Evolutionary conservation across 2,329 filamentous ascomycete genomes (phyloP), one percentile per base, ranked within the genome.

Genomic region (Chaetomiaceae sp.): DNA sequence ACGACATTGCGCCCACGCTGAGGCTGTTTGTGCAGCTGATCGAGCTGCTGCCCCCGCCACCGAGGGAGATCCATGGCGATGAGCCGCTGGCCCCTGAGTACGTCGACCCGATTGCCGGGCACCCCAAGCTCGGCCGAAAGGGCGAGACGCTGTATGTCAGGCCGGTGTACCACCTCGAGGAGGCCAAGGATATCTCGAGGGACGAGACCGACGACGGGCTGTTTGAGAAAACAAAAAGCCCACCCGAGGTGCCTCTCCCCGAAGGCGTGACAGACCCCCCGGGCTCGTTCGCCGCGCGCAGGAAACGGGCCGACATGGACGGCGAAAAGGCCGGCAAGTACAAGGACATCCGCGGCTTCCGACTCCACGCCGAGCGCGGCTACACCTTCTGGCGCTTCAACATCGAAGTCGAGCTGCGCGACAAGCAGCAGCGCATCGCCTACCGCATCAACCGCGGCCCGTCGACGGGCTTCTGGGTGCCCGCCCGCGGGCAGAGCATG

Each of bases 331-430:
- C 84, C 5, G 87, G 85, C 44, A 88, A 89, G 68, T 91, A 88
- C 67, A 89, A 87, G 64, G 91, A 96, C 64, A 82, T 96, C 6
- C 79, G 84, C 55, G 94, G 89, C 1, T 84, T 89, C 63, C 84
- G 90, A 20, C 79, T 99, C 12, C 91, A 96, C 64, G 79, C 83
- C 1, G 94, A 96, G 67, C 81, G 87, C 55, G 92, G 92, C 38
- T 84, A 87, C 57, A 99, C 94, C 0, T 99, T 99, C 71, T 99
- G 94, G 94, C 83, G 91, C 38, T 99, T 97, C 78, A 96, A 91
- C 66, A 80, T 99, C 45, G 92, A 97, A 69, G 81, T 99, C 47
- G 92, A 99, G 70, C 81, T 99, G 15, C 79, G 81, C 4, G 77
- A 84, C 19, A 80, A 77, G 54, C 89, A 97, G 70, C 83, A 91